Evolutionary conservation across 2,329 filamentous ascomycete species (phyloP), one percentile per base, ranked within the genome.

Genomic region (Colletotrichum sublineola): DNA sequence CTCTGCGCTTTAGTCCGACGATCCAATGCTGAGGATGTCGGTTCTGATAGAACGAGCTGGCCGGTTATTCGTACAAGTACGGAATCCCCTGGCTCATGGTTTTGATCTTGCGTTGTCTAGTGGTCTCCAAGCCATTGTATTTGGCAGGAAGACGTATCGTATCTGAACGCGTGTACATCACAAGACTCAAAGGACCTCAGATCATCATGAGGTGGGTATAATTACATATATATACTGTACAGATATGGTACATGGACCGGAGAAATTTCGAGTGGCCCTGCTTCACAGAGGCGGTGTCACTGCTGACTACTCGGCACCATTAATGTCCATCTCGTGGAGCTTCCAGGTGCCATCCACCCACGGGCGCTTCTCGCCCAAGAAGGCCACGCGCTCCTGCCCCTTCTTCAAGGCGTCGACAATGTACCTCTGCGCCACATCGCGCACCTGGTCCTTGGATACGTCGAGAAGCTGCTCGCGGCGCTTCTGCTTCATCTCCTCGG

Each of bases 391-490:
- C 70, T 91, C 91, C 73, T 90, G 82, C 48, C 86, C 84, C 67
- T 87, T 88, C 29, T 87, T 86, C 11, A 92, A 83, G 6, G 86
- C 86, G 57, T 94, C 89, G 38, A 97, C 91, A 18, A 97, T 85
- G 80, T 95, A 97, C 77, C 90, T 89, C 77, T 97, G 92, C 0
- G 96, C 96, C 15, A 91, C 95, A 53, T 91, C 87, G 74, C 91
- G 91, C 12, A 99, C 93, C 77, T 97, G 92, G 75, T 92, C 89
- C 74, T 90, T 91, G 3, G 89, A 94, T 50, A 98, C 95, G 80
- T 98, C 96, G 5, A 99, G 87, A 69, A 99, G 86, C 78, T 93
- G 91, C 82, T 96, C 93, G 76, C 96, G 88, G 80, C 94, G 91
- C 77, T 85, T 88, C 83, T 98, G 95, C 79, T 93, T 92, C 95